Percentiles rank a stretch among this genome's conserved stretches.
phyloP scores from a whole-genome alignment of 352 stramenopile genomes.

The Globisporangium acanthophoron region DNA sequence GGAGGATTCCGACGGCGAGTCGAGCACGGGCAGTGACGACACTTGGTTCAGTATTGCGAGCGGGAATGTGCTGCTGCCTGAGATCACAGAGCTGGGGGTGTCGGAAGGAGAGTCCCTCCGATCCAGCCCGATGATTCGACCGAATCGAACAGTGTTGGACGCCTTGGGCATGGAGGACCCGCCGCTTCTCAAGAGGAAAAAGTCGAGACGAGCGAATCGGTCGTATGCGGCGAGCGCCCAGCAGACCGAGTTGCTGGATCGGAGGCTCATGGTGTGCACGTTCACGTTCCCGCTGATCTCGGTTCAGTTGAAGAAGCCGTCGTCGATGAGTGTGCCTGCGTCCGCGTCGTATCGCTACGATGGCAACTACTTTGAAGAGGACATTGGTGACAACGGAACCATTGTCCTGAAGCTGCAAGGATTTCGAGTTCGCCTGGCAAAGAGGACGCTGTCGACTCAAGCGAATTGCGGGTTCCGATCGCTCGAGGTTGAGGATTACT shows the following conservation, averaged over 20 bases:
- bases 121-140: not conserved
- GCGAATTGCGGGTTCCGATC: conserved; percentile 61
- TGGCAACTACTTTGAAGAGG: conserved; percentile 51
- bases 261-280: conserved; percentile 68
- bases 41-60: conserved; percentile 88
- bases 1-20: conserved; percentile 48
- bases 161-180: not conserved
- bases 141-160: conserved; percentile 1
- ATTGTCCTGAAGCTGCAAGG: conserved; percentile 77
- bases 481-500: conserved; percentile 73
- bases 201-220: conserved; percentile 20
- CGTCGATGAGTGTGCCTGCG: conserved; percentile 27
- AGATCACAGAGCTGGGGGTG: not conserved
- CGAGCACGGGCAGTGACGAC: conserved; percentile 79
- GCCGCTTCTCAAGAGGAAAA: conserved; percentile 17
- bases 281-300: conserved; percentile 80
- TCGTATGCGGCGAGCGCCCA: conserved; percentile 4
- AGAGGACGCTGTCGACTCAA: conserved; percentile 79
- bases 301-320: conserved; percentile 76
- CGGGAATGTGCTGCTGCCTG: conserved; percentile 24
- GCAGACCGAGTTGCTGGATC: conserved; percentile 54
- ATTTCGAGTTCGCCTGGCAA: conserved; percentile 69
- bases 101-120: not conserved
- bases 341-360: conserved; percentile 63
- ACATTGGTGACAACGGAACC: conserved; percentile 51